Evolutionary conservation across 768 basidiomycete species (phyloP).

Genomic region (Hemileccinum rubropunctum): DNA sequence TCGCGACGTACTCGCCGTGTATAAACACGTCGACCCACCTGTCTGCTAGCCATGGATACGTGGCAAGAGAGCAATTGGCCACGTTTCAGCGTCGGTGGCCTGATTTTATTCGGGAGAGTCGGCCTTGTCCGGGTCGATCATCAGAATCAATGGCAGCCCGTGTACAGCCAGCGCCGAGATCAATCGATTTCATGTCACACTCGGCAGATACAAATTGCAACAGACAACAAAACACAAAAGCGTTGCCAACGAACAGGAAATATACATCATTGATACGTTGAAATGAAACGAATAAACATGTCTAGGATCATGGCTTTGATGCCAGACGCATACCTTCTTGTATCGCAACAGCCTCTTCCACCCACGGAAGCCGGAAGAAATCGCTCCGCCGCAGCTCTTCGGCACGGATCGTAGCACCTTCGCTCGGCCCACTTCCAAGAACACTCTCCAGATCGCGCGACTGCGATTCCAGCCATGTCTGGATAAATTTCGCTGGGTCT

Average conservation of each 20-base stretch:
- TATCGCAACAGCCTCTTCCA: constrained; percentile 81
- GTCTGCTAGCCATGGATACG: constrained; percentile 59
- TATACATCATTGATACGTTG: too few relatives aligned
- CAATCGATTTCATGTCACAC: neutral
- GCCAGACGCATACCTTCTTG: constrained; percentile 79
- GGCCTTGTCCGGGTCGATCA: constrained; percentile 15
- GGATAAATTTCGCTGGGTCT: constrained; percentile 78
- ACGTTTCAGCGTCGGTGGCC: constrained; percentile 1
- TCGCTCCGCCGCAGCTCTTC: constrained; percentile 88
- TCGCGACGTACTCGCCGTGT: neutral
- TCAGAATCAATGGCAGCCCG: neutral
- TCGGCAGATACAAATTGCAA: neutral
- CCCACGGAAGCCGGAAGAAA: constrained; percentile 91
- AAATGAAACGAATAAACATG: neutral
- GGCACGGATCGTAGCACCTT: constrained; percentile 75
- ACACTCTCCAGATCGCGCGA: constrained; percentile 87
- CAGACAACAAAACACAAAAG: neutral
- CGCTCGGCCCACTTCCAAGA: constrained; percentile 82
- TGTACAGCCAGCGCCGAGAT: neutral
- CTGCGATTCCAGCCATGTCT: constrained; percentile 90
- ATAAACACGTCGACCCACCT: constrained; percentile 38
- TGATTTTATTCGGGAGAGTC: constrained; percentile 13
- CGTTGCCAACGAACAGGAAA: too few relatives aligned
- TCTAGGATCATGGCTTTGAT: constrained; percentile 36
- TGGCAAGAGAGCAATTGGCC: neutral